These are phyloP conservation scores for Globisporangium recalcitrans DNA, from an alignment of 352 stramenopile species.

Conservation along the genomic window DNA sequence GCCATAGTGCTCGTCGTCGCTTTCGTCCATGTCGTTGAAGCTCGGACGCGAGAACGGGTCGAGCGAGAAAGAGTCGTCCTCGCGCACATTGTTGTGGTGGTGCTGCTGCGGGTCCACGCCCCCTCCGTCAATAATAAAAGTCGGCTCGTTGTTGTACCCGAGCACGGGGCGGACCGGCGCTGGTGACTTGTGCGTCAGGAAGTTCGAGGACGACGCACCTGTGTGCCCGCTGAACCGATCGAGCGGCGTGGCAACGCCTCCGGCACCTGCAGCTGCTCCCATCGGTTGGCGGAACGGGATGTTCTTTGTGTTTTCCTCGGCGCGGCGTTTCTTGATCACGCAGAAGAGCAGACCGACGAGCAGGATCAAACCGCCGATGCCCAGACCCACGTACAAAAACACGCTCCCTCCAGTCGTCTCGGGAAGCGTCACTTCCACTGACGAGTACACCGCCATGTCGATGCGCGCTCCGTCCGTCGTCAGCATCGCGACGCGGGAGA, in stretches of 20 bases:
- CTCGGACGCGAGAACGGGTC: constrained; percentile 65
- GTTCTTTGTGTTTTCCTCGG: constrained; percentile 55
- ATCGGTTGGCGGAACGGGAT: constrained; percentile 70
- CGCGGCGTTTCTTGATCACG: constrained; percentile 59
- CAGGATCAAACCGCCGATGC: constrained; percentile 60
- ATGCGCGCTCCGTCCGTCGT: constrained; percentile 67
- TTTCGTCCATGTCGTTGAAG: constrained; percentile 48
- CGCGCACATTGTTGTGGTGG: constrained; percentile 14
- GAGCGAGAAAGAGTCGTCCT: constrained; percentile 61
- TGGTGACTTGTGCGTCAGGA: constrained; percentile 57
- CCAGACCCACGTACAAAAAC: constrained; percentile 72
- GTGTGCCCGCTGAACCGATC: constrained; percentile 53
- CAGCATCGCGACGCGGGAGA: constrained; percentile 65
- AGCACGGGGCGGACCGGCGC: constrained; percentile 26
- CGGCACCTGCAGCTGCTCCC: constrained; percentile 12
- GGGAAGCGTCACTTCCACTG: constrained; percentile 48
- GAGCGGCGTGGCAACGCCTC: constrained; percentile 19
- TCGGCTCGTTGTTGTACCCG: constrained; percentile 24
- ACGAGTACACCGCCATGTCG: constrained; percentile 82
- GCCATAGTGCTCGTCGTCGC: constrained; percentile 35
- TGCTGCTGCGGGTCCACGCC: constrained; percentile 26
- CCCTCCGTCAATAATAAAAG: constrained; percentile 36
- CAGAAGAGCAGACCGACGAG: constrained; percentile 61
- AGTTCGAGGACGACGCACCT: constrained; percentile 54
- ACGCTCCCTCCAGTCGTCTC: constrained; percentile 37